Percentiles rank a stretch among this genome's conserved stretches.
These are phyloP conservation scores for Zea luxurians DNA, from an alignment of 176 grass and related monocot genomes.

Conservation along the genomic window DNA sequence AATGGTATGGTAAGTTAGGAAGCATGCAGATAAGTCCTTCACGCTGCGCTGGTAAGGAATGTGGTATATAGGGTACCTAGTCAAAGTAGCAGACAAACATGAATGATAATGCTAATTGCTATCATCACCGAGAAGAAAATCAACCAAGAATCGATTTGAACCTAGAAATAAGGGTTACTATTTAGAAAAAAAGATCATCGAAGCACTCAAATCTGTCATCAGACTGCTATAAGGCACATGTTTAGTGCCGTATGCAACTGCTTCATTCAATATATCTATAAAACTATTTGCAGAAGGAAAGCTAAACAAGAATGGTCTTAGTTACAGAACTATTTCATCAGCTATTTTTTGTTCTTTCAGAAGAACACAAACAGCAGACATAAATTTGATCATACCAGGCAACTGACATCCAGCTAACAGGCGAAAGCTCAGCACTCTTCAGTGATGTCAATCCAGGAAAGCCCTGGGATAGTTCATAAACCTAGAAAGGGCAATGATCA, in stretches of 20 bases:
- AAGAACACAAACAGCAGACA: constrained; percentile 11
- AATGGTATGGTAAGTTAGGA: constrained; percentile 88
- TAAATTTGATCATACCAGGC: constrained; percentile 68
- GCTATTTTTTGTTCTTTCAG: not conserved
- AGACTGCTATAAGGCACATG: constrained; percentile 1
- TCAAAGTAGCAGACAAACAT: constrained; percentile 38
- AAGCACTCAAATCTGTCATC: constrained; percentile 20
- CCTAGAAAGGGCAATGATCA: constrained; percentile 38
- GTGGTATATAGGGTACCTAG: constrained; percentile 96
- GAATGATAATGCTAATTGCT: not conserved
- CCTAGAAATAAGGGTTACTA: constrained; percentile 9
- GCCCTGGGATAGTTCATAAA: constrained; percentile 66
- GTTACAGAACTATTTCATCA: constrained; percentile 16
- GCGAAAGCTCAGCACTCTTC: constrained; percentile 73
- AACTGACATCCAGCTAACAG: constrained; percentile 94
- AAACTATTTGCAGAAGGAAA: constrained; percentile 26
- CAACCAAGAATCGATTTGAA: constrained; percentile 15
- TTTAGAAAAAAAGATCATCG: constrained; percentile 9
- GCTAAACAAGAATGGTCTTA: constrained; percentile 1
- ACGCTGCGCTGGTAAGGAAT: constrained; percentile 69
- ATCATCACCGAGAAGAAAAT: constrained; percentile 8
- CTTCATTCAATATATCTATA: constrained; percentile 15
- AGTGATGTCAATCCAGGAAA: constrained; percentile 66
- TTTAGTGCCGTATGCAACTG: not conserved
- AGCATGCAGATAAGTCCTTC: constrained; percentile 72